A percentile compares a stretch with the other conserved stretches of the same genome.
phyloP scores from a whole-genome alignment of 345 rosid species.

The Pugionium dolabratum region DNA sequence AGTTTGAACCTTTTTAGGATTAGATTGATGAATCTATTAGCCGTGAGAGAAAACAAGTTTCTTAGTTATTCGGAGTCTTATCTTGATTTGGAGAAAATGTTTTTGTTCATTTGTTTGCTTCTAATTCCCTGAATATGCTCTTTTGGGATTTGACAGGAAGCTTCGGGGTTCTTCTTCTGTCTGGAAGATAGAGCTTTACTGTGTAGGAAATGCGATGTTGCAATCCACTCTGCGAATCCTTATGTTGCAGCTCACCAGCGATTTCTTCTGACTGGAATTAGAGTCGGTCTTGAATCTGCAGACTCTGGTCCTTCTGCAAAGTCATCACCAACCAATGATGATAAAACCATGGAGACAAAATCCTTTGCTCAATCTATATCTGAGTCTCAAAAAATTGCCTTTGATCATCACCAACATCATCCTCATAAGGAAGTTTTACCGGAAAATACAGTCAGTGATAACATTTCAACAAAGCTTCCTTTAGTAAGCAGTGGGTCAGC shows the following conservation, averaged over 20 bases:
- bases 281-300: constrained; percentile 75
- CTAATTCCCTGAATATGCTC: too few relatives aligned
- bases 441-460: constrained; percentile 40
- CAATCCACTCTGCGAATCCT: constrained; percentile 72
- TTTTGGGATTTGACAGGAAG: constrained; percentile 54
- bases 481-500: constrained; percentile 63
- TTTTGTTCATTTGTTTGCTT: too few relatives aligned
- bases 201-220: constrained; percentile 92
- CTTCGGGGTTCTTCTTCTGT: constrained; percentile 93
- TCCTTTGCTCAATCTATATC: constrained; percentile 38
- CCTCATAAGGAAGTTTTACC: constrained; percentile 41
- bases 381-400: constrained; percentile 43
- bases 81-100: not conserved
- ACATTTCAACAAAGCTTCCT: constrained; percentile 44
- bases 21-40: not conserved
- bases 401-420: constrained; percentile 34
- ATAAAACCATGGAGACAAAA: constrained; percentile 49
- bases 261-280: constrained; percentile 89
- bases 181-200: constrained; percentile 92
- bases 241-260: constrained; percentile 86
- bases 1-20: constrained; percentile 6
- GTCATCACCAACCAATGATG: constrained; percentile 55
- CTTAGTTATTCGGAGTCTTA: too few relatives aligned
- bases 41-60: not conserved
- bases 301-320: constrained; percentile 54